phyloP scores from a whole-genome alignment of 2,329 filamentous ascomycete species.

The Coniochaeta ligniaria region DNA sequence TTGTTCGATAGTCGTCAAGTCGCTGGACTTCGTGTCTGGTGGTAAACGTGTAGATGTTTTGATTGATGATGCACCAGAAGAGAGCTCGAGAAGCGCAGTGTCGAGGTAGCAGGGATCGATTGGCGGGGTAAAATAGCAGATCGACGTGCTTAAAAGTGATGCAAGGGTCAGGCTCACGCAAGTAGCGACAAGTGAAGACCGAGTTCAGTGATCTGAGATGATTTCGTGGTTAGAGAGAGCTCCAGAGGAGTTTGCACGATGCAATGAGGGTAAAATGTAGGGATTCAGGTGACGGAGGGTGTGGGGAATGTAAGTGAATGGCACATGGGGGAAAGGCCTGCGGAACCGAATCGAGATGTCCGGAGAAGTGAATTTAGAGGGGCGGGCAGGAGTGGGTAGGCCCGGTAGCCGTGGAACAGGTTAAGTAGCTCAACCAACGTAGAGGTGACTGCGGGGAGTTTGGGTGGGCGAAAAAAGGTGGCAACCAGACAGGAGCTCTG shows the following conservation, averaged over 20 bases:
- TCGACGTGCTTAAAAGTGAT: slow-evolving; percentile 4
- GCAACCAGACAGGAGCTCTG: background rate
- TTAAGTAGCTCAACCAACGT: background rate
- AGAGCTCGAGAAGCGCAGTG: background rate
- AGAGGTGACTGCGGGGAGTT: background rate
- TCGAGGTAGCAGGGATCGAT: background rate
- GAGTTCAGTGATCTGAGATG: background rate
- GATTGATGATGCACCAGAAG: background rate
- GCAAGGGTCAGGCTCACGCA: background rate
- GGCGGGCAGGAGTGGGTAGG: slow-evolving; percentile 2
- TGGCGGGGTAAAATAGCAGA: slow-evolving; percentile 1
- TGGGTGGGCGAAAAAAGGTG: background rate
- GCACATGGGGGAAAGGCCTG: background rate
- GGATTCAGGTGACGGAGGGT: background rate
- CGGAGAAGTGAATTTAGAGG: slow-evolving; percentile 3
- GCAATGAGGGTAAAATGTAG: background rate
- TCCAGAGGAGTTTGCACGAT: background rate
- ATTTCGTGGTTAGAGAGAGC: background rate
- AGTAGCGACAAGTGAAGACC: background rate
- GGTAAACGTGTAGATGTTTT: background rate
- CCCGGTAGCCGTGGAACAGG: background rate
- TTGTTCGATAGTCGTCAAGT: background rate
- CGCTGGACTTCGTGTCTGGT: background rate
- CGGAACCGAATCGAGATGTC: slow-evolving; percentile 1
- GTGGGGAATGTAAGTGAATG: background rate